Conservation (phyloP, 352 stramenopile species). For the Pythium diclinum region DNA sequence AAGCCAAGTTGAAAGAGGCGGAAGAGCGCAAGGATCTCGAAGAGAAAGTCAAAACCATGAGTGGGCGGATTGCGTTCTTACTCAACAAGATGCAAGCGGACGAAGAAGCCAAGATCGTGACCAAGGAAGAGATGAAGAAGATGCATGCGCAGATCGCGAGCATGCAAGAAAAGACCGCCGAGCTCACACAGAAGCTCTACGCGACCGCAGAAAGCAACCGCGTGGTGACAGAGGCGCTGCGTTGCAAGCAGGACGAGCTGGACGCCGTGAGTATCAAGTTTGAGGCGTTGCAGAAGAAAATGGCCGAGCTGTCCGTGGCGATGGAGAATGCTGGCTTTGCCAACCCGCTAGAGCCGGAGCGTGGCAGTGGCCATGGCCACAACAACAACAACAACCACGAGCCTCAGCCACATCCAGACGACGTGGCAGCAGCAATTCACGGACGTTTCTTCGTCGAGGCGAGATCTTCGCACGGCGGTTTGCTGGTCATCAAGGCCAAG, state of each 20-base stretch:
- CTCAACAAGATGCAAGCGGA: constrained; percentile 97
- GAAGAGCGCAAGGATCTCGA: constrained; percentile 91
- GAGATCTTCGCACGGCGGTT: constrained; percentile 70
- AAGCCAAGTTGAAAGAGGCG: constrained; percentile 89
- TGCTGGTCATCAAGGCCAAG: constrained; percentile 91
- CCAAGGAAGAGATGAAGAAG: constrained; percentile 94
- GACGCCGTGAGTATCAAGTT: constrained; percentile 82
- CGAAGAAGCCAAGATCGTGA: constrained; percentile 92
- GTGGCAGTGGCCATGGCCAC: constrained; percentile 19
- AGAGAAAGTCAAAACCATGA: constrained; percentile 93
- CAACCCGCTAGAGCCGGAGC: constrained; percentile 33
- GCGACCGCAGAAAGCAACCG: constrained; percentile 91
- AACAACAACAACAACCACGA: constrained; percentile 24
- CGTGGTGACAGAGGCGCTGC: constrained; percentile 90
- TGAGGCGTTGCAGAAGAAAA: constrained; percentile 75
- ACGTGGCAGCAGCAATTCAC: constrained; percentile 54
- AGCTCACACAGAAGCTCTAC: constrained; percentile 88
- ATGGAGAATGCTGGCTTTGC: constrained; percentile 54
- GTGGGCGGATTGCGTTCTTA: constrained; percentile 90
- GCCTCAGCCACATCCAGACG: constrained; percentile 45
- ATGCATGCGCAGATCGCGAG: constrained; percentile 90
- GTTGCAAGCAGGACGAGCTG: constrained; percentile 88
- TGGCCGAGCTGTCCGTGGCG: constrained; percentile 48
- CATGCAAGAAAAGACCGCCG: constrained; percentile 85
- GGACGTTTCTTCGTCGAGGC: constrained; percentile 88